Conservation (phyloP, 305 asterid species). For the Fraxinus dipetala region DNA sequence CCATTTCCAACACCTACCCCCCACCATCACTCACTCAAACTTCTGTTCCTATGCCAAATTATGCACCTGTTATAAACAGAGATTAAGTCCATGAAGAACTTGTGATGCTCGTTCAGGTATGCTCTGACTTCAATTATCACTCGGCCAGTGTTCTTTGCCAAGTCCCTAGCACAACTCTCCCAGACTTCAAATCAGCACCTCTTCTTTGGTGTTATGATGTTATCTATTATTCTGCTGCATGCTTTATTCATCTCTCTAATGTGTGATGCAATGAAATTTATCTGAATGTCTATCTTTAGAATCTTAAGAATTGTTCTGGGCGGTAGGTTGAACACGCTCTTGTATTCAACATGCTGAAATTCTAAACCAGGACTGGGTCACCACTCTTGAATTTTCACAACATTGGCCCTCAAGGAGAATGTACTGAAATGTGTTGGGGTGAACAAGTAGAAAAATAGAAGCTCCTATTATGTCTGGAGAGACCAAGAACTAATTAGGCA, state of each 20-base stretch:
- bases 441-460: background rate
- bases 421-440: background rate
- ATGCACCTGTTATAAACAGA: slow-evolving; percentile 47
- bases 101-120: slow-evolving; percentile 71
- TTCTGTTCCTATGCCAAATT: slow-evolving; percentile 38
- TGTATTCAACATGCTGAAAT: background rate
- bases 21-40: slow-evolving; percentile 69
- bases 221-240: background rate
- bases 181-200: background rate
- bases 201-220: slow-evolving; percentile 7
- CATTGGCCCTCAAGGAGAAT: background rate
- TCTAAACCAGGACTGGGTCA: background rate
- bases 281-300: background rate
- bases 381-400: background rate
- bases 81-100: slow-evolving; percentile 71
- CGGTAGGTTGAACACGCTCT: background rate
- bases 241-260: background rate
- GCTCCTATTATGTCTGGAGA: background rate
- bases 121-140: slow-evolving; percentile 1
- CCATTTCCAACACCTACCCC: too few species aligned
- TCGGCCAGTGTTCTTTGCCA: background rate
- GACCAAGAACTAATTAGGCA: background rate
- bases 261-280: background rate
- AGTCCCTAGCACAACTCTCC: background rate
- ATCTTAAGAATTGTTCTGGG: background rate